Evolutionary conservation across 176 grass and related monocot species (phyloP), one percentile per base, ranked within the genome.

Genomic region (Avena sativa): DNA sequence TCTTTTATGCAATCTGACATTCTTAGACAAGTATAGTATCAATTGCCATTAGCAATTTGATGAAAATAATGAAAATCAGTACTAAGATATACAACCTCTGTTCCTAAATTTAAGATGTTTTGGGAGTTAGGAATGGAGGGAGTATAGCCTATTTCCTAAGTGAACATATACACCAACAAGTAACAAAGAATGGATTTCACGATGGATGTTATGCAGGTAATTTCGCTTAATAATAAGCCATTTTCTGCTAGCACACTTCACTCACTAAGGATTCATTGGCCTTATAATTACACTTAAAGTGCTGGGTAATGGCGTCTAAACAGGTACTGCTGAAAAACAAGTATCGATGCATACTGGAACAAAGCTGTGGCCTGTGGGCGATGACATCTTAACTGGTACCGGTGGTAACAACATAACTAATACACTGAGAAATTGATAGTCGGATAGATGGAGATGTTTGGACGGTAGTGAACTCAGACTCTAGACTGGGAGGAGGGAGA

Each of bases 221-320:
- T 46, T 46, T 46, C 43, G 4, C 21, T 71, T 40, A 74, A 49
- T 49, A 49, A n/a, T 74, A 74, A 12, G 14, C 12, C n/a, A 13
- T 44, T 23, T 74, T 10, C 71, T 49, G 44, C 71, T 23, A 21
- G 71, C 71, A 48, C 71, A 12, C 71, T 74, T 48, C 40, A 48
- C 20, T 64, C 10, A 28, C 70, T 73, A 48, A 46, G 44, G 43
- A 73, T 73, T 73, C 47, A 46, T 19, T 71, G 68, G 69, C 69
- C 38, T 46, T 71, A 17, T 2, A 12, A 21, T 71, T 71, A 17
- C 69, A n/a, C 32, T 34, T 34, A 34, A 34, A 34, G 32, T 34
- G 32, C 32, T 34, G 32, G 70, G 20, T 9, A 12, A 23, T 72
- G 38, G 11, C 4, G 21, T 48, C 20, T 23, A 48, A 74, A 48